Percentiles rank a stretch among this genome's conserved stretches.
phyloP scores from a whole-genome alignment of 345 rosid genomes.

The Erucastrum elatum region DNA sequence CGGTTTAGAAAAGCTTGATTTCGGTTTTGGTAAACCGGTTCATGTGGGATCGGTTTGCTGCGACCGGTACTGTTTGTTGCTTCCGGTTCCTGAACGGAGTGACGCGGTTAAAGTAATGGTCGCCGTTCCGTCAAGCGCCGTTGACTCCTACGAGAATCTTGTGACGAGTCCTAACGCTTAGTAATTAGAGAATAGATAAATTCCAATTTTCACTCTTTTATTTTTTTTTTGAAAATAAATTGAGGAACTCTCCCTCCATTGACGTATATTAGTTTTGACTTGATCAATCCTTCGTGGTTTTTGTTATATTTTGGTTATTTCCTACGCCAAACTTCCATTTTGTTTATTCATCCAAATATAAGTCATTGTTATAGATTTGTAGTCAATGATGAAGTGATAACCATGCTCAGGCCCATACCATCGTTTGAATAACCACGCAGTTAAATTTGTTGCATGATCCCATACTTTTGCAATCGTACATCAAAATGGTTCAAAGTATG shows the following conservation, averaged over 20 bases:
- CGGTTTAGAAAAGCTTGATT: conserved; percentile 76
- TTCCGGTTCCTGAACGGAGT: conserved; percentile 57
- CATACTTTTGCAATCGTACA: background rate
- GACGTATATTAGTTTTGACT: background rate
- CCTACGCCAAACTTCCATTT: too few species aligned
- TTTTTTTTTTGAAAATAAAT: background rate
- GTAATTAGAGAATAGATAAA: background rate
- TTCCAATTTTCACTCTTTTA: conserved; percentile 9
- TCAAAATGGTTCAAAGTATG: background rate
- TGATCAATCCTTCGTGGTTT: too few species aligned
- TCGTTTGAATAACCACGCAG: too few species aligned
- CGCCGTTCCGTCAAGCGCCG: conserved; percentile 69
- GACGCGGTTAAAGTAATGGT: conserved; percentile 74
- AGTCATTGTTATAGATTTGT: too few species aligned
- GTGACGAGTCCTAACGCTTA: conserved; percentile 40
- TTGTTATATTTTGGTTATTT: too few species aligned
- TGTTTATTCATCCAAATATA: too few species aligned
- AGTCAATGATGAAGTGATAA: too few species aligned
- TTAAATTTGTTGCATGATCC: too few species aligned
- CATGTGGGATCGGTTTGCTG: conserved; percentile 70
- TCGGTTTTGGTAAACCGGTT: conserved; percentile 70
- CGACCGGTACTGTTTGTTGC: conserved; percentile 69
- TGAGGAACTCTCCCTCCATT: conserved; percentile 13
- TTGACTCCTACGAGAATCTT: conserved; percentile 53
- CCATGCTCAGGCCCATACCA: too few species aligned